Evolutionary conservation across 2,329 filamentous ascomycete species (phyloP), one percentile per base, ranked within the genome.

Genomic region (Pochonia chlamydosporia): DNA sequence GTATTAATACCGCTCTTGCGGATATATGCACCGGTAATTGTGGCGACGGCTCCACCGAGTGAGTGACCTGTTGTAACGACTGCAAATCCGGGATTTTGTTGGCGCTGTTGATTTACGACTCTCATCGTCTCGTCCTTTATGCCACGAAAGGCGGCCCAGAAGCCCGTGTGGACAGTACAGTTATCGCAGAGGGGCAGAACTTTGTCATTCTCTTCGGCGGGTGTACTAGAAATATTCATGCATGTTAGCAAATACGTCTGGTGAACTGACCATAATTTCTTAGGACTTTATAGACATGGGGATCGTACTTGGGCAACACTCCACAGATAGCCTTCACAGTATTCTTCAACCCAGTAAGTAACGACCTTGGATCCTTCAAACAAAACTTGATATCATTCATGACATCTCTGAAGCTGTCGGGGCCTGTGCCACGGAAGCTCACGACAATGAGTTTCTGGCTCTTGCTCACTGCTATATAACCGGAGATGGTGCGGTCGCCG

Each of bases 41-140:
- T 79, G 35, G 76, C 80, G 2, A 88, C 68, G 6, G 82, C 83
- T 23, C 71, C 85, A 40, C 85, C 85, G 3, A 88, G 76, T 9
- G 80, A 85, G 68, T 88, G 84, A 37, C 85, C 85, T 0, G 82
- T 82, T 16, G 75, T 63, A 14, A 84, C 61, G 57, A 85, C 60
- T 5, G 13, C 10, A 23, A 14, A 44, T 4, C 43, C 43, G 4
- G 43, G 43, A 33, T 44, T 39, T 11, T 1, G 23, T 11, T 1
- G 2, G 16, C 7, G 23, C 23, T 44, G 43, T 7, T 39, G 14
- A 6, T n/a, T 2, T 7, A 44, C 24, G 9, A 21, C 33, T 8
- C 3, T 1, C 14, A 26, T 11, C 33, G 30, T 39, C 5, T 39
- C 13, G 16, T 37, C 14, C 43, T 44, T 44, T 20, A 39, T 20